Percentiles rank a stretch among this genome's conserved stretches.
These are phyloP conservation scores for Sugiyamaella pinicola DNA, from an alignment of 1,139 yeast genomes.

Conservation along the genomic window DNA sequence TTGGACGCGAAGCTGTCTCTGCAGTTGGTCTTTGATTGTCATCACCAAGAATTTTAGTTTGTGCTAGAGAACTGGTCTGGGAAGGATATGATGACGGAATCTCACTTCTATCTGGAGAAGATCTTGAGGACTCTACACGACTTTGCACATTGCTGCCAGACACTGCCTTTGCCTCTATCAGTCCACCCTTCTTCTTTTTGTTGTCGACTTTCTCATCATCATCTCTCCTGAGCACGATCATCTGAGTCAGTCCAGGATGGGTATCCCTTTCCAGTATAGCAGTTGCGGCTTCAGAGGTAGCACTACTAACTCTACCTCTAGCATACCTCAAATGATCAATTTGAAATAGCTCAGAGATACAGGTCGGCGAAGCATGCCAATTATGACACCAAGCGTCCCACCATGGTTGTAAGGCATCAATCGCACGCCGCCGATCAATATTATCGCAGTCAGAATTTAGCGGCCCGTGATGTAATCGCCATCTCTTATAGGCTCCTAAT, in stretches of 20 bases:
- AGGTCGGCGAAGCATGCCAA: constrained; percentile 34
- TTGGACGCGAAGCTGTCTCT: too few species aligned
- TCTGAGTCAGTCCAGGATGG: constrained; percentile 10
- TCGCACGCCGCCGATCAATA: constrained; percentile 26
- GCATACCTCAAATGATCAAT: constrained; percentile 28
- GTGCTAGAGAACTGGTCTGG: not conserved
- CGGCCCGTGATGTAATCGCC: constrained; percentile 37
- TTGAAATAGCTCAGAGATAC: constrained; percentile 29
- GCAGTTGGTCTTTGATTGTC: too few species aligned
- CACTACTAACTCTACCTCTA: constrained; percentile 31
- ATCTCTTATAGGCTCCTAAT: constrained; percentile 35
- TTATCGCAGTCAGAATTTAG: constrained; percentile 21
- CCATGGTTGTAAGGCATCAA: constrained; percentile 33
- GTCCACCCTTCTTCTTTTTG: not conserved
- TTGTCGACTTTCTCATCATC: not conserved
- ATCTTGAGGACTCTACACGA: constrained; percentile 2
- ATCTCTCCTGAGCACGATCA: constrained; percentile 10
- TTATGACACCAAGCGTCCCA: constrained; percentile 38
- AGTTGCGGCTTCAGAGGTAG: constrained; percentile 34
- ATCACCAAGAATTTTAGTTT: too few species aligned
- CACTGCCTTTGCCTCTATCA: not conserved
- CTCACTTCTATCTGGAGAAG: not conserved
- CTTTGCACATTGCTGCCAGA: not conserved
- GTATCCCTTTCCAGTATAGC: constrained; percentile 27
- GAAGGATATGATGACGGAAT: not conserved